Conservation (phyloP, 2,329 filamentous ascomycete species). For the Plectosphaerella sp. region DNA sequence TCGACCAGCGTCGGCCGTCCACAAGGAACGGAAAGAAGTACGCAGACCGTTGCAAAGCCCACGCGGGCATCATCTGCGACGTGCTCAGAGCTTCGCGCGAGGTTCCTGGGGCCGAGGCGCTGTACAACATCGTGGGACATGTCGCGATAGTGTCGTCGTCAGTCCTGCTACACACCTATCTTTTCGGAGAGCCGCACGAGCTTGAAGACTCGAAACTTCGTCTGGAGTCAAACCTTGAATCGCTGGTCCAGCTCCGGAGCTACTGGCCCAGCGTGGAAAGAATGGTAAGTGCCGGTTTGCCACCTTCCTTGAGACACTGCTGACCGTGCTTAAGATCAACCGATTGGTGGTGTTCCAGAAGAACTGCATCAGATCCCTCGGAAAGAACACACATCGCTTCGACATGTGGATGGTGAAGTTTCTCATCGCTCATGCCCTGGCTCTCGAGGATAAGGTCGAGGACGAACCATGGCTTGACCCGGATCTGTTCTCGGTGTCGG, state of each 20-base stretch:
- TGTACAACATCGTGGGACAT: constrained; percentile 28
- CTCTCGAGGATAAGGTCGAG: constrained; percentile 26
- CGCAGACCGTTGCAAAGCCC: constrained; percentile 21
- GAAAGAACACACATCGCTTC: constrained; percentile 26
- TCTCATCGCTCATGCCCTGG: constrained; percentile 24
- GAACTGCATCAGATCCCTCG: constrained; percentile 20
- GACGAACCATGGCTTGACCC: constrained; percentile 8
- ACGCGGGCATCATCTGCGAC: constrained; percentile 23
- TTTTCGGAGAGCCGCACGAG: constrained; percentile 25
- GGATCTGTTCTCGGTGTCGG: background rate
- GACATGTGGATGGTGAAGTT: constrained; percentile 47
- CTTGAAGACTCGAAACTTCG: constrained; percentile 17
- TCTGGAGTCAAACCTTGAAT: constrained; percentile 25
- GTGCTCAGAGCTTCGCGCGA: constrained; percentile 20
- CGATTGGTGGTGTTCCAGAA: constrained; percentile 26
- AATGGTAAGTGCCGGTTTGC: constrained; percentile 17
- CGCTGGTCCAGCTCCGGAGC: constrained; percentile 21
- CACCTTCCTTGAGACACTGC: constrained; percentile 1
- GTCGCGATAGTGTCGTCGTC: constrained; percentile 29
- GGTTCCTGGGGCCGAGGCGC: constrained; percentile 16
- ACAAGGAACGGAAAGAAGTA: constrained; percentile 23
- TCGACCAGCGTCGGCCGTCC: constrained; percentile 21
- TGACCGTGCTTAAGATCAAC: constrained; percentile 17
- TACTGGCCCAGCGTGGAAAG: constrained; percentile 28
- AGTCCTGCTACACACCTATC: constrained; percentile 25